Base-by-base conservation (phyloP, 2,329 filamentous ascomycete species). In the Penicillium occitanis region DNA sequence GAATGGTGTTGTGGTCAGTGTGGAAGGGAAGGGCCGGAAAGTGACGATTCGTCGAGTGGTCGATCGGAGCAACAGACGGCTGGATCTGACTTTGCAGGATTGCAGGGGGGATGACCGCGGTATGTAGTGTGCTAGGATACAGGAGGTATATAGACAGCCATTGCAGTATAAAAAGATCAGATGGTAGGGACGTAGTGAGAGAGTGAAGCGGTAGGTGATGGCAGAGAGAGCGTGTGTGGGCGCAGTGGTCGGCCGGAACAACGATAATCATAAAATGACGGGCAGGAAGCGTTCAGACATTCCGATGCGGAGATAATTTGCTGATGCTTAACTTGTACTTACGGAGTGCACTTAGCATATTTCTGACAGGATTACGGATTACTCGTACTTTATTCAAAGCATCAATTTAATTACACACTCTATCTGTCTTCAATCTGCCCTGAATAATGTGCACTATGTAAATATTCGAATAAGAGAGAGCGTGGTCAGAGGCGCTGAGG, bases 221-320 rank as follows among this genome's bases (percentile, higher is more conserved):
- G 25, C 19, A 25, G 17, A 22, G 50, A 42, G 50, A 42, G 61
- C 11, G 46, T 25, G 28, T 42, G 61, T 55, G 50, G 61, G 63
- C 28, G 60, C 55, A 60, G 58, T 60, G 44, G 61, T 25, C 65
- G 65, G 61, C 65, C 65, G 65, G 65, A 67, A 67, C 30, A 67
- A 67, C 61, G 62, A 67, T 64, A 57, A 55, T 65, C 51, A 61
- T 25, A 37, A 33, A 37, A 53, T 53, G 50, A 33, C 50, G 28
- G 28, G 14, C 50, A 53, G 46, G 44, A 33, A 33, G 51, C 7
- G 28, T 35, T 37, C 33, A 57, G 10, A 57, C 53, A 57, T 57
- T 57, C 53, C 53, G 53, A 57, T 57, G 53, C 53, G 53, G 53
- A 57, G 30, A 37, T 37, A 37, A 57, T 37, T 55, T 55, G 30